Evolutionary conservation across 768 basidiomycete genomes (phyloP), one percentile per base, ranked within the genome.

Genomic region (Botryobasidium botryosum): DNA sequence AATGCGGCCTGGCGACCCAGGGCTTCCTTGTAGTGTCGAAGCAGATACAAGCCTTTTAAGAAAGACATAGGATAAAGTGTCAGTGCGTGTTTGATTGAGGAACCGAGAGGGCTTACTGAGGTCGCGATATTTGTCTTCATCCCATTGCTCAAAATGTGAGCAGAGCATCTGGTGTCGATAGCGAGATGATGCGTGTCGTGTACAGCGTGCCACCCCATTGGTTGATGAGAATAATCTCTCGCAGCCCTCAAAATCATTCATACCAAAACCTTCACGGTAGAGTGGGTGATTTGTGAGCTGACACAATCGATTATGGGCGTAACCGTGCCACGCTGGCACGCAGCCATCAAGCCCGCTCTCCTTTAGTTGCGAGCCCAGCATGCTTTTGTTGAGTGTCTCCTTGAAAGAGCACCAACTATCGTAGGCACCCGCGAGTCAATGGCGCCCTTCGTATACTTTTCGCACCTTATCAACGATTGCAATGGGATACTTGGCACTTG

Each of bases 231-330:
- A 56, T 33, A 52, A 25, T 2, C 50, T 46, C 29, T 56, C 55
- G 32, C 47, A 41, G 2, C 29, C 48, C 29, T 55, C 56, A 29
- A 54, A 29, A 33, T 54, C 51, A 25, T 56, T 52, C 7, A 55
- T 21, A 5, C 55, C 55, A 21, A 41, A 29, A 12, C 52, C 50
- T 10, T 7, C 17, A 5, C 40, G 15, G 39, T 46, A 47, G 18
- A 43, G 13, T 8, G 54, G 54, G 39, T 53, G 55, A 36, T 49
- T 35, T 2, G 6, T 4, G 15, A 53, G 48, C 44, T 56, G 55
- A 39, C 55, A 56, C 7, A 29, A 5, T 5, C 43, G 26, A 32
- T 51, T 50, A 43, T 56, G 55, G 4, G 50, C 48, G 37, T 53
- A 51, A 5, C 55, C 53, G 35, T 51, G 55, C 32, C 53, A 51